phyloP scores from a whole-genome alignment of 23 red algal species.

The Chondrus crispus region DNA sequence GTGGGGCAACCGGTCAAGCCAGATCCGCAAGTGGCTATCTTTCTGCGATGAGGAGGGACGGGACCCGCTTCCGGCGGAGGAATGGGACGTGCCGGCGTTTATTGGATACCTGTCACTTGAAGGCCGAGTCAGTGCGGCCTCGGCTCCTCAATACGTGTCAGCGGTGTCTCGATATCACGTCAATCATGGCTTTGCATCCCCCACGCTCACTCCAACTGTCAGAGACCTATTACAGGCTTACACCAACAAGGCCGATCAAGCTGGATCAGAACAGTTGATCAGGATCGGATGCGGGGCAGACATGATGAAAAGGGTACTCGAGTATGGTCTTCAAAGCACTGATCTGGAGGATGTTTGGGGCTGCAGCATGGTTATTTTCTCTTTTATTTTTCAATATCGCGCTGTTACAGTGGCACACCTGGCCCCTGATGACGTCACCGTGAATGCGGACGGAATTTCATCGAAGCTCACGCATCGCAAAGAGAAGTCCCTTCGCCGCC shows the following conservation, averaged over 20 bases:
- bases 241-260: not conserved
- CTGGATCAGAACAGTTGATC: not conserved
- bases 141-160: not conserved
- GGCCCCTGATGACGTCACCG: not conserved
- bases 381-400: not conserved
- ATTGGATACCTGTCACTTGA: slow-evolving; percentile 1
- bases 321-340: not conserved
- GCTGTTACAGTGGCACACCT: not conserved
- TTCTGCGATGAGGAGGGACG: not conserved
- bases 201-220: not conserved
- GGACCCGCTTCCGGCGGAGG: not conserved
- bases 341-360: not conserved
- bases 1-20: not conserved
- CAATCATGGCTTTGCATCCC: not conserved
- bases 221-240: not conserved
- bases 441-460: not conserved
- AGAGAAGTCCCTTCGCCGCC: not conserved
- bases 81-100: not conserved
- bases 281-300: not conserved
- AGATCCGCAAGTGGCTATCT: not conserved
- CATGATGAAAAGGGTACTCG: not conserved
- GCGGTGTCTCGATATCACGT: slow-evolving; percentile 15
- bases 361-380: not conserved
- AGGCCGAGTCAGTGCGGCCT: not conserved
- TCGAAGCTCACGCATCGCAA: not conserved